A percentile compares a stretch with the other conserved stretches of the same genome.
Conservation (phyloP, 1,139 yeast genomes). For the Wickerhamiella infanticola region DNA sequence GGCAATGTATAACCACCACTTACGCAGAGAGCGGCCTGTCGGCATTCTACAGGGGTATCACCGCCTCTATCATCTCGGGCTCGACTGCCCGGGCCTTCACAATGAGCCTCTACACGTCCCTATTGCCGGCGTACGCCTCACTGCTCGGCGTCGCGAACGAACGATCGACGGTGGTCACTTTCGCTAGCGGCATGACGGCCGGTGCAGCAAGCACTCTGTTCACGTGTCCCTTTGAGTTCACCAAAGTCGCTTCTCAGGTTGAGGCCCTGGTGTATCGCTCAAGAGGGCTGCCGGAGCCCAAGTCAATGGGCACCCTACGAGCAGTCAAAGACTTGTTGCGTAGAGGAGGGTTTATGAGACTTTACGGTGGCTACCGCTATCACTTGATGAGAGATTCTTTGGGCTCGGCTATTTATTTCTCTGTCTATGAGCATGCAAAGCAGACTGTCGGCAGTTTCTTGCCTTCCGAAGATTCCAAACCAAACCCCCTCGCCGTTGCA, state of each 20-base stretch:
- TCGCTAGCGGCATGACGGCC: constrained; percentile 48
- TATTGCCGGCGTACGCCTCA: constrained; percentile 31
- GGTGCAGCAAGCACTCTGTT: constrained; percentile 51
- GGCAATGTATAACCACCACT: constrained; percentile 46
- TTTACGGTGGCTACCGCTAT: constrained; percentile 58
- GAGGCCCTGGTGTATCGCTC: constrained; percentile 32
- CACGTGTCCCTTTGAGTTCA: constrained; percentile 77
- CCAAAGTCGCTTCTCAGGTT: constrained; percentile 68
- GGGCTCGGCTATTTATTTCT: constrained; percentile 60
- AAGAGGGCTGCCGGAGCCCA: constrained; percentile 17
- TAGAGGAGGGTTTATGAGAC: constrained; percentile 44
- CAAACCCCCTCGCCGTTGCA: constrained; percentile 30
- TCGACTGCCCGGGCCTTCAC: constrained; percentile 45
- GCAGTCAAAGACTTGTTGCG: constrained; percentile 38
- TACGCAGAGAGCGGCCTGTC: constrained; percentile 44
- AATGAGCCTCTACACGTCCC: constrained; percentile 47
- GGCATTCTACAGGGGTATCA: constrained; percentile 65
- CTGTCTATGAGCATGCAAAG: constrained; percentile 59
- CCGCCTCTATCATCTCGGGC: constrained; percentile 55
- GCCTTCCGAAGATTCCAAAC: constrained; percentile 21
- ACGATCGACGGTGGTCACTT: constrained; percentile 43
- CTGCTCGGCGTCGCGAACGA: constrained; percentile 19
- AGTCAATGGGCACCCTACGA: constrained; percentile 26
- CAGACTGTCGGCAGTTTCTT: constrained; percentile 15
- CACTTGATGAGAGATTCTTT: constrained; percentile 52